Evolutionary conservation across 192 early-diverging fungal species (phyloP).

Genomic region (Entomortierella lignicola): DNA sequence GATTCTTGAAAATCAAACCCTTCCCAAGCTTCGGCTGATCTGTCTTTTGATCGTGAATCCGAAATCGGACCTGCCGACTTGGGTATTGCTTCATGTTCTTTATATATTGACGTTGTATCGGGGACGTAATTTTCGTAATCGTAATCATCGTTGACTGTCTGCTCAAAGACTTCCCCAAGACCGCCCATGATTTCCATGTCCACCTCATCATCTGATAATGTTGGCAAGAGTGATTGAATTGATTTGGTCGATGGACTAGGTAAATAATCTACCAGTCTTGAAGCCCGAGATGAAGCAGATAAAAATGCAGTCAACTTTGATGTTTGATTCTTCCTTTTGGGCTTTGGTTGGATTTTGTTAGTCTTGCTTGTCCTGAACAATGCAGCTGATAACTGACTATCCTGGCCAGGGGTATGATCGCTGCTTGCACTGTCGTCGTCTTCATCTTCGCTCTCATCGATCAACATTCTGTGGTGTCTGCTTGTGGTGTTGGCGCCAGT

Average conservation of each 20-base stretch:
- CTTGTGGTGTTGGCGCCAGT: background rate
- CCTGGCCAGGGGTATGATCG: too few relatives aligned
- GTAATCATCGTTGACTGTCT: background rate
- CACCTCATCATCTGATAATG: conserved; percentile 39
- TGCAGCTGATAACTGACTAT: background rate
- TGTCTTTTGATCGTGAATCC: conserved; percentile 1
- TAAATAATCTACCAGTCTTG: background rate
- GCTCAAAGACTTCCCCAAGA: conserved; percentile 2
- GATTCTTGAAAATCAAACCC: conserved; percentile 15
- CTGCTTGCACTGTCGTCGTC: background rate
- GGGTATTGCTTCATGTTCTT: background rate
- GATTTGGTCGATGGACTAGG: background rate
- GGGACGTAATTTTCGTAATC: background rate
- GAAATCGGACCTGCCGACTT: background rate
- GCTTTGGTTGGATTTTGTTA: background rate
- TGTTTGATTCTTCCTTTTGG: background rate
- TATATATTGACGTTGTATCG: background rate
- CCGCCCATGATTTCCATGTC: conserved; percentile 47
- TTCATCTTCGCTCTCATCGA: conserved; percentile 1
- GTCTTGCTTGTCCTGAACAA: background rate
- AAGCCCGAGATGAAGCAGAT: background rate
- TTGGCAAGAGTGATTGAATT: conserved; percentile 4
- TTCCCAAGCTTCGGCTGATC: background rate
- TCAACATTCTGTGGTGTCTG: background rate
- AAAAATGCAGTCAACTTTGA: too few relatives aligned